Conservation (phyloP, 1,139 yeast species). For the Scheffersomyces insectosa region DNA sequence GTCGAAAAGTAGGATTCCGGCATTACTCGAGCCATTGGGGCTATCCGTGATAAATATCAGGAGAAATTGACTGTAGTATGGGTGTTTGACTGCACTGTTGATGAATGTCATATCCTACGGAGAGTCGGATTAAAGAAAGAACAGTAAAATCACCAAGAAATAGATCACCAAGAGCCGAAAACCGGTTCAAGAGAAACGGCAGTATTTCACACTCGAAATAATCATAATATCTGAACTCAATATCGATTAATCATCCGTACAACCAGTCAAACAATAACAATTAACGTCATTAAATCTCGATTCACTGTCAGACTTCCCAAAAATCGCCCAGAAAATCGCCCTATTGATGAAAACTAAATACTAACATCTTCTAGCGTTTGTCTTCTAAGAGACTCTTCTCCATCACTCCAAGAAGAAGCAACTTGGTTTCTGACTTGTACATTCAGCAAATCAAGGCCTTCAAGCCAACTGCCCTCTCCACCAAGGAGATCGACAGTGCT, state of each 20-base stretch:
- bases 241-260: neutral
- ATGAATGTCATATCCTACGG: no score
- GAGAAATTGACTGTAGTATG: no score
- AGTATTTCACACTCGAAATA: no score
- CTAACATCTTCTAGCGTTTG: conserved; percentile 24
- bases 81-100: no score
- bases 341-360: conserved; percentile 1
- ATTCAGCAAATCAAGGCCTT: conserved; percentile 82
- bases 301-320: no score
- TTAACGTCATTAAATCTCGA: neutral
- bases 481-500: conserved; percentile 73
- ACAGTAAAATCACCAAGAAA: no score
- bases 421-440: conserved; percentile 84
- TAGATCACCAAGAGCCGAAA: no score
- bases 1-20: no score
- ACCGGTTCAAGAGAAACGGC: no score
- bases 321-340: neutral
- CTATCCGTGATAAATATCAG: no score
- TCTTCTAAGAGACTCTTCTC: conserved; percentile 47
- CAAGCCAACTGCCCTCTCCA: conserved; percentile 78
- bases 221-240: neutral
- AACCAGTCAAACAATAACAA: neutral
- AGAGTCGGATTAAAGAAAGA: no score
- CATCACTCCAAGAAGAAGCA: conserved; percentile 47
- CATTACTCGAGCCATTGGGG: no score